Base-by-base conservation (phyloP, 2,329 filamentous ascomycete species). In the Cercospora janseana region DNA sequence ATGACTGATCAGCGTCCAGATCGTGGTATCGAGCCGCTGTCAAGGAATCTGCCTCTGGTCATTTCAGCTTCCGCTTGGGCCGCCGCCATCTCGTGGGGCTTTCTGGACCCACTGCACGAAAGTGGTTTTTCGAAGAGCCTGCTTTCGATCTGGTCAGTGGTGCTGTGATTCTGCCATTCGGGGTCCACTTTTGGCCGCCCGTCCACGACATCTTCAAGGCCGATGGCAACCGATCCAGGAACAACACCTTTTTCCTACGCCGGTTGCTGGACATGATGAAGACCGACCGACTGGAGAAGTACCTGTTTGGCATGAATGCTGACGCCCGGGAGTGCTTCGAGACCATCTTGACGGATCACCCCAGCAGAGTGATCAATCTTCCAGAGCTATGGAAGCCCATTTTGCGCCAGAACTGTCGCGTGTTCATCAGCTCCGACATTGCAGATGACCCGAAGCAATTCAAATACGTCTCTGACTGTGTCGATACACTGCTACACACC, bases 331-430 rank as follows among this genome's bases (percentile, higher is more conserved):
- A 37, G 34, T 37, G 16, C 34, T 37, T 37, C 18, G 34, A 37
- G 9, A 37, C 60, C 61, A 64, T 1, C 64, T 76, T 15, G 63
- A 72, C 8, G 56, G 52, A 5, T 67, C 79, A 10, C 63, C 46
- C 46, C 35, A 56, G 56, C 8, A 67, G 67, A 8, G 61, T 71
- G 2, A 74, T 76, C 6, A 72, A 81, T 52, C 77, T 78, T 0
- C 80, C 81, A 57, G 28, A 23, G 12, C 66, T 81, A 40, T 79
- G 79, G 59, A 62, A 68, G 3, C 66, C 78, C 41, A 70, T 81
- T 1, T 81, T 76, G 63, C 70, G 74, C 59, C 69, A 81, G 7
- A 81, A 76, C 6, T 78, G 80, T 66, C 73, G 79, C 16, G 75
- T 72, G 4, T 69, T 81, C 1, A 78, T 76, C 6, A 70, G 71